Evolutionary conservation across 1,284 basidiomycete genomes (phyloP), one percentile per base, ranked within the genome.

Genomic region (Apiotrichum siamense): DNA sequence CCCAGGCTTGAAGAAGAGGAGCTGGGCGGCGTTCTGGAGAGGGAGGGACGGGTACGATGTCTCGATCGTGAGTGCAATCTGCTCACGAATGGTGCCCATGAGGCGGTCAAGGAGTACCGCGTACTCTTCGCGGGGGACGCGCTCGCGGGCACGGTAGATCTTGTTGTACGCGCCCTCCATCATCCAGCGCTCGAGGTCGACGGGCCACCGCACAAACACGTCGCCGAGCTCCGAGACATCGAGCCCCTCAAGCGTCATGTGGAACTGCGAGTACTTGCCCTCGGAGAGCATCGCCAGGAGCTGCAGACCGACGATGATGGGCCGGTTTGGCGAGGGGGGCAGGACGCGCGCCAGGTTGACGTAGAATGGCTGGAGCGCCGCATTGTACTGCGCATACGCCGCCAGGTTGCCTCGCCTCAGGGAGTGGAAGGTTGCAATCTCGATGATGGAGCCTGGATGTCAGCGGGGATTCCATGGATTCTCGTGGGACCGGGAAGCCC

Each of bases 151-250:
- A 60, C 88, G 84, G 90, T 94, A 99, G 4, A 98, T 93, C 73
- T 97, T 96, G 73, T 88, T 91, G 73, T 98, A 99, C 65, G 86
- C 87, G 32, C 94, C 94, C 72, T 98, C 96, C 94, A 99, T 98
- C 53, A 98, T 80, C 89, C 93, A 97, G 44, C 89, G 80, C 73
- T 99, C 96, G 52, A 92, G 80, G 69, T 91, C 89, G 51, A 92
- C 85, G 2, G 88, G 87, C 70, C 91, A 87, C 52, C 81, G 81
- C 61, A 93, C 85, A 70, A 81, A 92, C 17, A 83, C 83, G 70
- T 89, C 89, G 26, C 82, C 79, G 32, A 82, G 76, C 57, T 88
- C 82, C 39, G 82, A 80, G 25, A 64, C 57, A 44, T 67, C 63
- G 20, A 98, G 81, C n/a, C 88, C 87, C 73, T 99, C 96, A 52